Conservation (phyloP, 257 asterid species). For the Linaria vulgaris region DNA sequence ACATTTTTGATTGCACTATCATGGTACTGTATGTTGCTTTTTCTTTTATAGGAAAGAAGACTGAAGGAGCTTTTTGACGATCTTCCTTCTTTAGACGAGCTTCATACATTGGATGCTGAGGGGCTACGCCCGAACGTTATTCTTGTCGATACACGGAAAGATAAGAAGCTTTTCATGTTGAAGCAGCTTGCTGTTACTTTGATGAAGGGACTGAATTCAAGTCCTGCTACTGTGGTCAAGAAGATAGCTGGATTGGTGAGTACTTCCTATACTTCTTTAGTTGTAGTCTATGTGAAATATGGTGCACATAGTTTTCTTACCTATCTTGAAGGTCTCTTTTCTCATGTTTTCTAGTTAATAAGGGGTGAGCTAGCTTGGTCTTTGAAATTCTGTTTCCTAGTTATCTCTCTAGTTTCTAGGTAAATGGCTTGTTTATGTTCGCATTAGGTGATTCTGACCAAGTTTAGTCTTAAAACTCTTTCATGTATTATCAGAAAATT, state of each 20-base stretch:
- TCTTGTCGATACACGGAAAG: conserved; percentile 76
- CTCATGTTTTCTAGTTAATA: neutral
- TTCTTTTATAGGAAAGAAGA: conserved; percentile 79
- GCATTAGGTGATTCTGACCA: neutral
- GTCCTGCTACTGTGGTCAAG: conserved; percentile 68
- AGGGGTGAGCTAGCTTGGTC: conserved; percentile 1
- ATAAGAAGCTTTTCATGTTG: conserved; percentile 89
- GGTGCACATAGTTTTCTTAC: conserved; percentile 18
- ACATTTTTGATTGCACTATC: conserved; percentile 12
- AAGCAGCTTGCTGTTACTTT: conserved; percentile 77
- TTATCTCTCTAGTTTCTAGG: neutral
- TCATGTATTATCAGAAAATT: conserved; percentile 9
- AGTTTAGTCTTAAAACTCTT: neutral
- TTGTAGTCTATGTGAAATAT: conserved; percentile 5
- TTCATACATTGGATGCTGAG: conserved; percentile 67
- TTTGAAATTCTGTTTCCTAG: neutral
- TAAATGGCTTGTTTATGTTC: neutral
- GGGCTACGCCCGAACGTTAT: conserved; percentile 81
- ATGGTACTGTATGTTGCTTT: conserved; percentile 29
- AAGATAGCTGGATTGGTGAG: conserved; percentile 94
- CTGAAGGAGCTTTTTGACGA: conserved; percentile 82
- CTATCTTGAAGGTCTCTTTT: neutral
- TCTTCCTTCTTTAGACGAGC: conserved; percentile 81
- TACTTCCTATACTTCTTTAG: conserved; percentile 14
- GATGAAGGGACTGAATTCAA: conserved; percentile 75